Evolutionary conservation across 371 early-diverging fungal genomes (phyloP).

Genomic region (Mucor lusitanicus): DNA sequence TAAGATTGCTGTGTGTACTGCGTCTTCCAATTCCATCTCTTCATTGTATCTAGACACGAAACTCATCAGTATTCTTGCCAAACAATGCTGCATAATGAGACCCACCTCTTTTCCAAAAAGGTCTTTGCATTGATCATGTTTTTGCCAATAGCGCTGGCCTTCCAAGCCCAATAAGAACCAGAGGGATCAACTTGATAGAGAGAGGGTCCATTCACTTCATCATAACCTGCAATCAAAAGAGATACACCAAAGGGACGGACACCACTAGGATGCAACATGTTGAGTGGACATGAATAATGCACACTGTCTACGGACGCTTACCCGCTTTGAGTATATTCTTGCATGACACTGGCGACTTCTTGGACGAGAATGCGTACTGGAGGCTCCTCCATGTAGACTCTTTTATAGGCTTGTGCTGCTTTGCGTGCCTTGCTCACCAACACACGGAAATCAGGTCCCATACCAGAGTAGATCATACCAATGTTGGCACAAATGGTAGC

Average conservation of each 20-base stretch:
- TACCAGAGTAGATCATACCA: conserved; percentile 98
- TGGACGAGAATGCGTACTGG: conserved; percentile 92
- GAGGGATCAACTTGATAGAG: conserved; percentile 99
- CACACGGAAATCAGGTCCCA: conserved; percentile 98
- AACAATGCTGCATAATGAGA: not conserved
- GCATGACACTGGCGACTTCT: conserved; percentile 96
- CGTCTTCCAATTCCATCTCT: conserved; percentile 96
- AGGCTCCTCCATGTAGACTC: conserved; percentile 94
- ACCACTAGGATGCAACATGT: conserved; percentile 66
- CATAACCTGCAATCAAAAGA: conserved; percentile 94
- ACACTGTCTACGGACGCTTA: conserved; percentile 31
- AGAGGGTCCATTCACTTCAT: conserved; percentile 84
- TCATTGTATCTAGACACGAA: conserved; percentile 71
- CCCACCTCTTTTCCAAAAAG: conserved; percentile 94
- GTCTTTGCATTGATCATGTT: conserved; percentile 98
- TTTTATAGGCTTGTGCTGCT: conserved; percentile 92
- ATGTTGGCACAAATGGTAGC: conserved; percentile 88
- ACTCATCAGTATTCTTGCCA: not conserved
- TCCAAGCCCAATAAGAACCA: conserved; percentile 98
- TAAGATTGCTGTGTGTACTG: conserved; percentile 96
- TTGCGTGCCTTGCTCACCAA: conserved; percentile 95
- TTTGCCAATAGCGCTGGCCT: conserved; percentile 98
- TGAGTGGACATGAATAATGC: not conserved
- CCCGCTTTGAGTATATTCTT: conserved; percentile 99
- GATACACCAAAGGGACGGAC: conserved; percentile 99